Conservation (phyloP, 2,329 filamentous ascomycete genomes). For the Aspergillus neoniger region DNA sequence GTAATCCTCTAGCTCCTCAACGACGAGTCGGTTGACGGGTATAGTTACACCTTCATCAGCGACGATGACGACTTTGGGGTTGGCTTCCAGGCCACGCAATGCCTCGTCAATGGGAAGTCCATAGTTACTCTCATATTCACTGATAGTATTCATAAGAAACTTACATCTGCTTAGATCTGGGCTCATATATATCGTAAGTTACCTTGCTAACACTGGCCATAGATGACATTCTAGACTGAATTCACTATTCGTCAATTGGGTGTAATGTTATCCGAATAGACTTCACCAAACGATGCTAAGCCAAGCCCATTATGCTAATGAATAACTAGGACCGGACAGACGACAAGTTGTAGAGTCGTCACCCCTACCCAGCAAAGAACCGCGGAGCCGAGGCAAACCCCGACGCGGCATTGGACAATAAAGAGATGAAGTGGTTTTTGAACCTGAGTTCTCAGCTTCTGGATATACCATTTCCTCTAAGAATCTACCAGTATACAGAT, state of each 20-base stretch:
- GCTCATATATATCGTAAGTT: background rate
- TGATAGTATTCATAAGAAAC: background rate
- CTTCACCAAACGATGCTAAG: background rate
- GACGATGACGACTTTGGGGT: conserved; percentile 12
- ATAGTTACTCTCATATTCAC: background rate
- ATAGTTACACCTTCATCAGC: conserved; percentile 14
- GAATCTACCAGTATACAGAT: no score
- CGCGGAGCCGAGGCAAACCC: no score
- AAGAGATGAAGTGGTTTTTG: no score
- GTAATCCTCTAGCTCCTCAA: background rate
- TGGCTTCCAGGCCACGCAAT: background rate
- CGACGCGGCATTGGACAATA: no score
- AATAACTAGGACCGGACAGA: background rate
- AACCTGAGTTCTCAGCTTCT: background rate
- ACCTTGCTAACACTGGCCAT: background rate
- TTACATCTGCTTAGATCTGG: background rate
- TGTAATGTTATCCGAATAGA: background rate
- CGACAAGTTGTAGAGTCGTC: background rate
- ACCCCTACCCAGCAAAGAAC: no score
- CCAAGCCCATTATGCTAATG: no score
- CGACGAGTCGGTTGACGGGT: background rate
- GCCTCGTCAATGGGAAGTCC: background rate
- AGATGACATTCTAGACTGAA: background rate
- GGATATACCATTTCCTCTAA: no score
- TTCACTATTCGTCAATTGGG: background rate